Evolutionary conservation across 2,329 filamentous ascomycete genomes (phyloP).

Genomic region (Monosporascus sp.): DNA sequence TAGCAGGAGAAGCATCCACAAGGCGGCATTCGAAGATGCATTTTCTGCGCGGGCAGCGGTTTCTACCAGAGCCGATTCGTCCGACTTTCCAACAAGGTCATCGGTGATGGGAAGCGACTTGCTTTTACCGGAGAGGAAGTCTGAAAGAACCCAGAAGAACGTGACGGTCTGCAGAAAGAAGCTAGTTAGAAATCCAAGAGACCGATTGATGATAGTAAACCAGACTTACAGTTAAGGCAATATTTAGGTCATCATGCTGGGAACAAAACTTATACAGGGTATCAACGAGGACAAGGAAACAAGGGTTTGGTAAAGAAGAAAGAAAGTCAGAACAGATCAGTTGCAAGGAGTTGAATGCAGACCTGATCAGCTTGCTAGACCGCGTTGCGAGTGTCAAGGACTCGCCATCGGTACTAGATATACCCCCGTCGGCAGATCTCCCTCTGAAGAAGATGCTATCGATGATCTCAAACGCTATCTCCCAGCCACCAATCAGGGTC

Average conservation of each 20-base stretch:
- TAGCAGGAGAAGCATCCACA: constrained; percentile 74
- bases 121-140: constrained; percentile 66
- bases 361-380: constrained; percentile 73
- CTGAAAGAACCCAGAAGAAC: constrained; percentile 92
- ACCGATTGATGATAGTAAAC: background rate
- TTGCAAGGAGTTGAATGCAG: constrained; percentile 84
- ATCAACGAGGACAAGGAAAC: constrained; percentile 73
- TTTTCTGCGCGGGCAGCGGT: constrained; percentile 56
- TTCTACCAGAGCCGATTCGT: constrained; percentile 51
- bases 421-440: constrained; percentile 28
- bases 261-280: constrained; percentile 85
- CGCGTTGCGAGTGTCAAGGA: constrained; percentile 42
- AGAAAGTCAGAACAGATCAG: constrained; percentile 95
- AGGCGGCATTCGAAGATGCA: constrained; percentile 59
- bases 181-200: constrained; percentile 5
- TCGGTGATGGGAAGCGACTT: constrained; percentile 53
- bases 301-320: constrained; percentile 63
- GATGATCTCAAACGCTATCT: constrained; percentile 78
- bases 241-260: constrained; percentile 89
- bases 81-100: constrained; percentile 47
- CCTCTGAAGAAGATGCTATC: constrained; percentile 66
- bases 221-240: constrained; percentile 74
- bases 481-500: constrained; percentile 76
- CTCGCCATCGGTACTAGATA: constrained; percentile 23
- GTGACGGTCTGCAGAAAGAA: constrained; percentile 64